Base-by-base conservation (phyloP, 2,329 filamentous ascomycete genomes). In the Eutypella sp. region DNA sequence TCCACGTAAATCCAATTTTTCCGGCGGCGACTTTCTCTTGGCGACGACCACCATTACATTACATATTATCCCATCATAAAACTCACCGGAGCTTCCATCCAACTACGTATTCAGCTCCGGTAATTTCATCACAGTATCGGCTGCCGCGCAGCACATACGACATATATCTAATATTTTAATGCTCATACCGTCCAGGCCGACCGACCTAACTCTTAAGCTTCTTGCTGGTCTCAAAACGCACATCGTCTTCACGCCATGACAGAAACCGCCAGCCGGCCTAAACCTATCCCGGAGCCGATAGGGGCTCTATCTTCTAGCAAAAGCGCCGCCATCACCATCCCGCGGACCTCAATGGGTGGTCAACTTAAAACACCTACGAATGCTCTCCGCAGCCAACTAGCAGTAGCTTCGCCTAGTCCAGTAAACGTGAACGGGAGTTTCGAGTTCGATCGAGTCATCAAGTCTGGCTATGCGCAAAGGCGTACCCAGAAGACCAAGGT, bases 351-450 rank as follows among this genome's bases (percentile, higher is more conserved):
- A 31, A 56, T 60, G 42, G 48, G 53, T 36, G 47, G 49, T 34
- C 52, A 58, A 5, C 40, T 56, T 22, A 61, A 47, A 38, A 46
- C 47, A 3, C 56, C 59, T 16, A 48, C 62, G 15, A 58, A 59
- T 37, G 62, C 62, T n/a, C 36, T 68, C 23, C 63, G 57, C 47
- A 63, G 52, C 45, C 74, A 79, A 55, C 66, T 81, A 22, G 72
- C 71, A 22, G 62, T 85, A 37, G 82, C 87, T 53, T 75, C 83
- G 15, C 83, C 89, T 60, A 93, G 89, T 24, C 89, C 90, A 4
- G 89, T 97, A 53, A 95, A 92, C 63, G 85, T 95, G 67, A 91
- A 95, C 67, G 93, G 93, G 51, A 93, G 89, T 67, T 99, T 96
- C 65, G 91, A 93, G 61, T 95, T 95, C 61, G 93, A 99, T 67